Conservation (phyloP, 371 early-diverging fungal species). For the Zychaea mexicana region DNA sequence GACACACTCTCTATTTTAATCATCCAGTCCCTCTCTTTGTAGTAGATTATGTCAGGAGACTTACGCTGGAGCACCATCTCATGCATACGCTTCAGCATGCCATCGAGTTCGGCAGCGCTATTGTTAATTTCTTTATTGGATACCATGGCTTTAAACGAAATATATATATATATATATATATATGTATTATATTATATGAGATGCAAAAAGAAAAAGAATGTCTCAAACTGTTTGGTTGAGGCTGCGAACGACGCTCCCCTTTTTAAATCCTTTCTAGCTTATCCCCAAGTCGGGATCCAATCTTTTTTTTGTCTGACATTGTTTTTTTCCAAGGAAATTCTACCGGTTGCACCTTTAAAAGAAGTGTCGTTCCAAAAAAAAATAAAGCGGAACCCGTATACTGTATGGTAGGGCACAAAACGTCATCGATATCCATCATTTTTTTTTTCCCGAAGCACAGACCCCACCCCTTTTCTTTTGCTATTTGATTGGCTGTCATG, state of each 20-base stretch:
- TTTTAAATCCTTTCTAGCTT: background rate
- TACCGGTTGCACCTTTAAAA: background rate
- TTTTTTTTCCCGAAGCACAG: conserved; percentile 1
- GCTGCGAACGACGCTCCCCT: background rate
- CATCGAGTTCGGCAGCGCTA: conserved; percentile 36
- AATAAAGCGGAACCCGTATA: too few relatives aligned
- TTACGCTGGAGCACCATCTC: conserved; percentile 39
- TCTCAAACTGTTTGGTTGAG: background rate
- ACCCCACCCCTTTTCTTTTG: background rate
- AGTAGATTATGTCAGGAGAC: background rate
- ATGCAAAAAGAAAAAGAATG: background rate
- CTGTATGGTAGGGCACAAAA: too few relatives aligned
- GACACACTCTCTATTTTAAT: background rate
- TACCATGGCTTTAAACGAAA: too few relatives aligned
- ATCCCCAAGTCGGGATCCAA: conserved; percentile 7
- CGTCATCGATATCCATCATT: background rate
- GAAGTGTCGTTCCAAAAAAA: too few relatives aligned
- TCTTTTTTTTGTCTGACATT: background rate
- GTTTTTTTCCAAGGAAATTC: background rate
- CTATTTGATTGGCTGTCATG: background rate
- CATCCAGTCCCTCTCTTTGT: background rate
- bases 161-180: too few relatives aligned
- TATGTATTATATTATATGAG: background rate
- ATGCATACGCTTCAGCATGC: conserved; percentile 36
- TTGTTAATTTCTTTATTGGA: conserved; percentile 18